A percentile compares a stretch with the other conserved stretches of the same genome.
Conservation (phyloP, 345 rosid species). For the Citrus inodora region DNA sequence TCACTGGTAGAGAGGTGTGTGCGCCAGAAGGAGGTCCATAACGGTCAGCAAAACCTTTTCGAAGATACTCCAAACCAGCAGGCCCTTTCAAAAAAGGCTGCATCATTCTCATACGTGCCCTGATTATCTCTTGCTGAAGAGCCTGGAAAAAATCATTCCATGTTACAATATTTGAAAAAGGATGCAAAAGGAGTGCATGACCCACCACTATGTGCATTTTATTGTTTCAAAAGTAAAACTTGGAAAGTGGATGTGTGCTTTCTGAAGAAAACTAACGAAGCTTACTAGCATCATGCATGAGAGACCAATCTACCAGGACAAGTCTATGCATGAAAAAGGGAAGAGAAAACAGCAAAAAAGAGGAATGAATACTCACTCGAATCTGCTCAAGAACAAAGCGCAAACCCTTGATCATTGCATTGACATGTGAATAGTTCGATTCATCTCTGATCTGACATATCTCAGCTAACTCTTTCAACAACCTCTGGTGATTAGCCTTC, state of each 20-base stretch:
- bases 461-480: constrained; percentile 61
- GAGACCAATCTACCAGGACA: not conserved
- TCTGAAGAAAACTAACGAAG: too few relatives aligned
- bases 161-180: not conserved
- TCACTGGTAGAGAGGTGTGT: constrained; percentile 43
- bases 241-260: too few relatives aligned
- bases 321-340: too few relatives aligned
- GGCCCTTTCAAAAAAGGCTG: constrained; percentile 80
- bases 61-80: constrained; percentile 75
- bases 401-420: constrained; percentile 74
- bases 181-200: not conserved
- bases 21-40: constrained; percentile 59
- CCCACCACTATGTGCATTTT: not conserved
- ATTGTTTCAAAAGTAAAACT: too few relatives aligned
- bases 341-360: not conserved
- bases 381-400: constrained; percentile 81
- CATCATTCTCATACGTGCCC: constrained; percentile 68
- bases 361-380: constrained; percentile 45
- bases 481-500: constrained; percentile 43
- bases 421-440: constrained; percentile 42
- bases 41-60: constrained; percentile 53
- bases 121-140: constrained; percentile 68
- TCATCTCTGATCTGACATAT: constrained; percentile 44
- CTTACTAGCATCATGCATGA: too few relatives aligned
- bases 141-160: constrained; percentile 34